Conservation (phyloP, 331 rosid genomes). For the Quercus lobata region DNA sequence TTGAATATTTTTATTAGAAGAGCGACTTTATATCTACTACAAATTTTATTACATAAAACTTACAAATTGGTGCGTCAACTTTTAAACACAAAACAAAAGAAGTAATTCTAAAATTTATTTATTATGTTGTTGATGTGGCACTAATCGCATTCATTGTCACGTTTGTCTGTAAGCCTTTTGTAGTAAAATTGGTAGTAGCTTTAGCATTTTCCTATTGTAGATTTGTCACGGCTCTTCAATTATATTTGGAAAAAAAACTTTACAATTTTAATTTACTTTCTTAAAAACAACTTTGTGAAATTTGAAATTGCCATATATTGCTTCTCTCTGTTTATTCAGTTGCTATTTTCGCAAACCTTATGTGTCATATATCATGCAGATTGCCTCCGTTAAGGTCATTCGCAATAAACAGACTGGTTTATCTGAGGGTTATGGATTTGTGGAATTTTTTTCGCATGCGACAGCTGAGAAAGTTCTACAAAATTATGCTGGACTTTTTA, state of each 20-base stretch:
- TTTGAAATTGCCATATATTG: not conserved
- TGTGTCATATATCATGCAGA: constrained; percentile 41
- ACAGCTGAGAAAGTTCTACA: constrained; percentile 83
- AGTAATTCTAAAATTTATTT: too few species aligned
- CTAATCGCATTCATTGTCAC: too few species aligned
- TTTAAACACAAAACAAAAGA: too few species aligned
- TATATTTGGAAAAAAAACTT: not conserved
- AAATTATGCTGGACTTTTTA: constrained; percentile 56
- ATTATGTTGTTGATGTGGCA: too few species aligned
- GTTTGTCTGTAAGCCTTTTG: too few species aligned
- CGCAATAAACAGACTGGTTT: constrained; percentile 85
- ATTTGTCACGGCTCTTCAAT: not conserved
- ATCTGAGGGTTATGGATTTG: constrained; percentile 97
- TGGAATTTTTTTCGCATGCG: constrained; percentile 70
- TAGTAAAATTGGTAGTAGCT: too few species aligned
- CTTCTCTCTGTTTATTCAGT: not conserved
- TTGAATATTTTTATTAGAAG: not conserved
- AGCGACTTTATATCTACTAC: not conserved
- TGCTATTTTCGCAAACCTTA: not conserved
- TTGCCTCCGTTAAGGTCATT: constrained; percentile 75
- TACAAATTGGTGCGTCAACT: too few species aligned
- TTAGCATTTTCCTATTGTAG: not conserved
- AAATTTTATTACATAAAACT: too few species aligned
- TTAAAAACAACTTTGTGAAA: not conserved
- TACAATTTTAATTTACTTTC: not conserved